These are phyloP conservation scores for Linaria vulgaris DNA, from an alignment of 257 asterid species.

Conservation along the genomic window DNA sequence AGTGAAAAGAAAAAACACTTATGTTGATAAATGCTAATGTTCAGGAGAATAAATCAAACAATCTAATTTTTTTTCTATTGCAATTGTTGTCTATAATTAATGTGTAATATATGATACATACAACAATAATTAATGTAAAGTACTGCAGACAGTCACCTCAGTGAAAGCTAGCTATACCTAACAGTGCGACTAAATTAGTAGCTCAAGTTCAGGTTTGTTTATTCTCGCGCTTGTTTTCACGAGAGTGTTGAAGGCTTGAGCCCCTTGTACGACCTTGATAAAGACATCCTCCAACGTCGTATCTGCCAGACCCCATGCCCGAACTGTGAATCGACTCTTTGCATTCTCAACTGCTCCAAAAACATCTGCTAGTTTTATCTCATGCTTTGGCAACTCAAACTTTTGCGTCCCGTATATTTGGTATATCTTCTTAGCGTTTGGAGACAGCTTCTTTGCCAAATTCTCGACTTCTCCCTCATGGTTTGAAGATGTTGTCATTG, in stretches of 20 bases:
- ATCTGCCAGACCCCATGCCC: conserved; percentile 96
- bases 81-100: too few relatives aligned
- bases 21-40: too few relatives aligned
- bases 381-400: conserved; percentile 88
- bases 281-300: conserved; percentile 94
- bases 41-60: too few relatives aligned
- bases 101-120: too few relatives aligned
- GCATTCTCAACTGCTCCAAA: conserved; percentile 83
- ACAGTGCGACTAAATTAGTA: too few relatives aligned
- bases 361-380: conserved; percentile 70
- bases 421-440: conserved; percentile 72
- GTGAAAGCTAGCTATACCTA: too few relatives aligned
- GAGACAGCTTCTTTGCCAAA: conserved; percentile 55
- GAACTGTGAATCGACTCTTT: conserved; percentile 74
- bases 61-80: too few relatives aligned
- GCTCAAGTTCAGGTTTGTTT: too few relatives aligned
- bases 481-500: conserved; percentile 77
- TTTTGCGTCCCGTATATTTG: conserved; percentile 93
- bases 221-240: conserved; percentile 24
- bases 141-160: too few relatives aligned
- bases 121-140: too few relatives aligned
- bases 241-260: conserved; percentile 64
- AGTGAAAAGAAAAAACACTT: too few relatives aligned
- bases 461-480: conserved; percentile 74
- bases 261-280: conserved; percentile 84